phyloP scores from a whole-genome alignment of 345 rosid species.

The Lagerstroemia speciosa region DNA sequence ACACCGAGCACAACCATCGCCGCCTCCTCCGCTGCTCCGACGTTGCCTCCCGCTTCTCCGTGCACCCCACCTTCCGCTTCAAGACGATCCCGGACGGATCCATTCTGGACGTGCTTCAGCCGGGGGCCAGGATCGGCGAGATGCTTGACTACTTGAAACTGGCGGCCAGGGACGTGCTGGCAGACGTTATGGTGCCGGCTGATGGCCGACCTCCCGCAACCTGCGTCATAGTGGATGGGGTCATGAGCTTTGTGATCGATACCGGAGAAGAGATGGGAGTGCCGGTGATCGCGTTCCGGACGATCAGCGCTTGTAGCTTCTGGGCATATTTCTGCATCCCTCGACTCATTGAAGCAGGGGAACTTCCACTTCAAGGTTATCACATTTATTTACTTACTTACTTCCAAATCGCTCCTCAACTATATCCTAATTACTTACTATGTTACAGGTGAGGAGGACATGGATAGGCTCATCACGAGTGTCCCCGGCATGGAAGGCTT shows the following conservation, averaged over 20 bases:
- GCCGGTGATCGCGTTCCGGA: slow-evolving; percentile 26
- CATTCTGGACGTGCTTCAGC: not conserved
- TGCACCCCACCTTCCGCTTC: not conserved
- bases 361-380: slow-evolving; percentile 7
- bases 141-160: slow-evolving; percentile 10
- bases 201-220: slow-evolving; percentile 10
- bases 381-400: not conserved
- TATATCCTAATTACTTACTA: no score
- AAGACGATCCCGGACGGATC: not conserved
- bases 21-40: slow-evolving; percentile 1
- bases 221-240: slow-evolving; percentile 32
- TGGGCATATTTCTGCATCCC: slow-evolving; percentile 25
- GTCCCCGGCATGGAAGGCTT: slow-evolving; percentile 40
- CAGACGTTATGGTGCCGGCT: not conserved
- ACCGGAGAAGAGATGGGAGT: slow-evolving; percentile 23
- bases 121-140: not conserved
- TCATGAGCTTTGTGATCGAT: slow-evolving; percentile 20
- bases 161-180: slow-evolving; percentile 4
- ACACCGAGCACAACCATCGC: not conserved
- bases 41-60: not conserved
- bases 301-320: slow-evolving; percentile 22
- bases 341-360: slow-evolving; percentile 13
- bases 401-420: no score
- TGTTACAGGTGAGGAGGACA: slow-evolving; percentile 30
- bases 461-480: slow-evolving; percentile 28